Percentiles rank a stretch among this genome's conserved stretches.
Evolutionary conservation across 192 early-diverging fungal species (phyloP).

Genomic region (Backusella psychrophila): DNA sequence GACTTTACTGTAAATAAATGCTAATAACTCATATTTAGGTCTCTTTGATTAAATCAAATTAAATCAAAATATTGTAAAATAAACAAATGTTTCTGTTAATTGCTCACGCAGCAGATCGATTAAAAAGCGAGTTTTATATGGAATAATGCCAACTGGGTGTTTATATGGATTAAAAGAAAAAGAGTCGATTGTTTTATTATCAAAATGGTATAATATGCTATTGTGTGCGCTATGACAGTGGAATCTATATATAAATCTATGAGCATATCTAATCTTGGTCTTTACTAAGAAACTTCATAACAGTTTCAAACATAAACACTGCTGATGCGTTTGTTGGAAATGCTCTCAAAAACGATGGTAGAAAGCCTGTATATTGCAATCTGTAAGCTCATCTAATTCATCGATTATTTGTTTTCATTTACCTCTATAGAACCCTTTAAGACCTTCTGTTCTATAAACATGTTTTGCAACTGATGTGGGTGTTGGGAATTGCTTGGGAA

Average conservation of each 20-base stretch:
- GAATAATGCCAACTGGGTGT: background rate
- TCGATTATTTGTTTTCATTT: constrained; percentile 4
- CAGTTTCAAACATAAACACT: constrained; percentile 86
- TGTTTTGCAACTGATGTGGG: constrained; percentile 50
- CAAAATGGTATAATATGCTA: background rate
- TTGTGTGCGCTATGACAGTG: background rate
- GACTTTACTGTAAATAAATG: background rate
- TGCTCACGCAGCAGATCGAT: background rate
- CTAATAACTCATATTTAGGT: background rate
- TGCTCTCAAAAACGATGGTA: constrained; percentile 84
- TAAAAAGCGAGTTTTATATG: too few relatives aligned
- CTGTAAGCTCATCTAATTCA: background rate
- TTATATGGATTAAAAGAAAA: too few relatives aligned
- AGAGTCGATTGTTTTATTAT: background rate
- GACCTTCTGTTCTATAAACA: constrained; percentile 69
- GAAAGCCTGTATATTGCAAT: constrained; percentile 55
- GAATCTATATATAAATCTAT: background rate
- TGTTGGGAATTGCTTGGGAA: constrained; percentile 59
- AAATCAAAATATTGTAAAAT: background rate
- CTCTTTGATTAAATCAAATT: constrained; percentile 17
- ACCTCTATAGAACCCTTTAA: constrained; percentile 85
- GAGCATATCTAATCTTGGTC: background rate
- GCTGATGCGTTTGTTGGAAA: constrained; percentile 96
- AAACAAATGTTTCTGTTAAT: background rate
- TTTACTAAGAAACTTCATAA: constrained; percentile 40